Percentiles rank a stretch among this genome's conserved stretches.
These are phyloP conservation scores for Saxophila tyrrhenica DNA, from an alignment of 495 filamentous ascomycete genomes.

Conservation along the genomic window DNA sequence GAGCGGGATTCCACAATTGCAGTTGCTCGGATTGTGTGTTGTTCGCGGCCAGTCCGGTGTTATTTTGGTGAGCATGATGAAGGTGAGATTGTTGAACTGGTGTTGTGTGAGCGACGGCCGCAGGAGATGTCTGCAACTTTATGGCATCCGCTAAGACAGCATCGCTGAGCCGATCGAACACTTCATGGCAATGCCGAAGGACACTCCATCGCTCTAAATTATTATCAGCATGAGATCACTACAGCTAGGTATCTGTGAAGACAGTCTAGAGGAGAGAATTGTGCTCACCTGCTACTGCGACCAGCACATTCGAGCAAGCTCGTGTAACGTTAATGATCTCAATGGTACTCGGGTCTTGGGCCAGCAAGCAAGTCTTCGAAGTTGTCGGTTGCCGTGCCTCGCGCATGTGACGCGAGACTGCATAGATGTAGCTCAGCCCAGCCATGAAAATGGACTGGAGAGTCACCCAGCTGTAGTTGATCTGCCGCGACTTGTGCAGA, in stretches of 20 bases:
- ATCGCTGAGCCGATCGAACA: constrained; percentile 13
- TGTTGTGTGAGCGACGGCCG: no score
- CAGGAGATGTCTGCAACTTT: neutral
- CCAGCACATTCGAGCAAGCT: constrained; percentile 13
- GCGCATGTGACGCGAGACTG: constrained; percentile 8
- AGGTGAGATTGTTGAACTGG: no score
- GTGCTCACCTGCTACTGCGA: constrained; percentile 5
- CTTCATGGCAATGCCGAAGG: constrained; percentile 5
- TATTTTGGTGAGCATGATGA: no score
- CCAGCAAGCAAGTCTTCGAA: neutral
- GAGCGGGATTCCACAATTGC: neutral
- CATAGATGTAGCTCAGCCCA: constrained; percentile 9
- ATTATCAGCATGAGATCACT: neutral
- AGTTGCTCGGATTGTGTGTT: no score
- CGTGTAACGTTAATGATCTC: constrained; percentile 7
- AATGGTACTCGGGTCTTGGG: constrained; percentile 1
- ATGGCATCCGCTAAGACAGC: constrained; percentile 10
- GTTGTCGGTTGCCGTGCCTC: neutral
- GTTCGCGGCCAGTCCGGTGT: no score
- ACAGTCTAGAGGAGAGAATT: neutral
- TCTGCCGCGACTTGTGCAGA: constrained; percentile 4
- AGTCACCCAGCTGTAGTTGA: constrained; percentile 16
- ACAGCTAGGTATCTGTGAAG: no score
- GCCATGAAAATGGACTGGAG: constrained; percentile 15
- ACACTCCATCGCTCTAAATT: neutral